Evolutionary conservation across 2,329 filamentous ascomycete genomes (phyloP), one percentile per base, ranked within the genome.

Genomic region (Akanthomyces lecanii): DNA sequence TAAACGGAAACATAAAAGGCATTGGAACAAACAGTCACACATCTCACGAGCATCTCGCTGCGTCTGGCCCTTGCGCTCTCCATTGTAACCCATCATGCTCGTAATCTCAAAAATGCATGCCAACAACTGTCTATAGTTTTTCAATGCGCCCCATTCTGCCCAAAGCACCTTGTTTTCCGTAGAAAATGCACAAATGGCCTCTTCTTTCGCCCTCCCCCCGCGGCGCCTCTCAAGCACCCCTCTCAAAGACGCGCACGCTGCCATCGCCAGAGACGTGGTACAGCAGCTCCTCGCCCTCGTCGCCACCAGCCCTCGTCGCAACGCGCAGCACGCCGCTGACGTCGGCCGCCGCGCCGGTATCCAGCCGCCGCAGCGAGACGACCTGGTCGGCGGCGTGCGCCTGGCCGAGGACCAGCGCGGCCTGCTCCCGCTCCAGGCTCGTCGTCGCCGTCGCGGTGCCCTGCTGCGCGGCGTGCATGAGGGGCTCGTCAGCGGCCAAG

Each of bases 341-440:
- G 75, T 97, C 94, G 72, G 84, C 88, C 66, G 94, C 93, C n/a
- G 88, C 87, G 0, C 94, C 94, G 0, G 92, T 96, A 71, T 96
- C 92, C 65, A 98, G 75, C 70, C 88, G 82, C 59, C 93, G 81
- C 63, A 95, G 77, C 65, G 90, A 85, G 69, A 96, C 76, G 4
- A 94, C 82, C 66, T 84, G 79, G n/a, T 84, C 77, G 10, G 92
- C 91, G 69, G 86, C 82, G 72, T 97, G 92, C n/a, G 89, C 90
- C 66, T 89, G 76, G 6, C 84, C 84, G 42, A 92, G 79, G 23
- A 89, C 76, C 64, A 97, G 84, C n/a, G 86, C 82, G 1, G 90
- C 85, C 69, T 91, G 87, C 64, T 88, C 83, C 54, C 80, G 83
- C 72, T 95, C 91, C 48, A 96, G 74, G 2, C 83, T 82, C 12